Evolutionary conservation across 139 green algal genomes (phyloP).

Genomic region (Asterochloris erici): DNA sequence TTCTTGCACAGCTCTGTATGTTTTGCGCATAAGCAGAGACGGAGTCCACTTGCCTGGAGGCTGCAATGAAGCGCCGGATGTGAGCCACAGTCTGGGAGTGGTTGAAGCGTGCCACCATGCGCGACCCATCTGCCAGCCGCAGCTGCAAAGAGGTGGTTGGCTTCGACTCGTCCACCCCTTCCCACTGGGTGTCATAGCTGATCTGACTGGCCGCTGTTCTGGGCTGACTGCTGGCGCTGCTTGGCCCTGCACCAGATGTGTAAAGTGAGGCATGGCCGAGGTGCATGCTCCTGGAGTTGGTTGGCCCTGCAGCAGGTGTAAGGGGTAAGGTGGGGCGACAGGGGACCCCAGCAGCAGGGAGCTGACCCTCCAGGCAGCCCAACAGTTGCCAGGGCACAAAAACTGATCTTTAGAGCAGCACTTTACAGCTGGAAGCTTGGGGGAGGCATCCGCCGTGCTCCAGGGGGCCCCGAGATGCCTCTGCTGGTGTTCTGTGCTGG

Average conservation of each 20-base stretch:
- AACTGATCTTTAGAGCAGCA: too few relatives aligned
- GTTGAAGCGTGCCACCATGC: slow-evolving; percentile 86
- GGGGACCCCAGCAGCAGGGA: too few relatives aligned
- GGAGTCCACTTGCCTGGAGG: slow-evolving; percentile 35
- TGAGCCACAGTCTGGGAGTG: slow-evolving; percentile 70
- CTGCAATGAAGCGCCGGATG: slow-evolving; percentile 78
- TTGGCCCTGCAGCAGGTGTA: too few relatives aligned
- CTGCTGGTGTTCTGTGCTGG: too few relatives aligned
- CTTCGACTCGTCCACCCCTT: slow-evolving; percentile 62
- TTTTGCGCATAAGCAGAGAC: slow-evolving; percentile 1
- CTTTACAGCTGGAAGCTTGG: too few relatives aligned
- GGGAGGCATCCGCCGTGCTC: too few relatives aligned
- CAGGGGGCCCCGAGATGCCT: too few relatives aligned
- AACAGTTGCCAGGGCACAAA: too few relatives aligned
- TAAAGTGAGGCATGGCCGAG: not conserved
- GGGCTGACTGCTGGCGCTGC: slow-evolving; percentile 15
- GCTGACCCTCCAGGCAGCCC: too few relatives aligned
- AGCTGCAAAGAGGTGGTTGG: slow-evolving; percentile 85
- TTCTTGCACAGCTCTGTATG: too few relatives aligned
- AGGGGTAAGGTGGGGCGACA: too few relatives aligned
- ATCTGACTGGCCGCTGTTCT: not conserved
- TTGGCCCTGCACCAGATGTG: not conserved
- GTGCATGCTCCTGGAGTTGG: too few relatives aligned
- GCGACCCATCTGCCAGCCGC: slow-evolving; percentile 72
- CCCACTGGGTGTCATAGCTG: slow-evolving; percentile 42